Evolutionary conservation across 2,329 filamentous ascomycete genomes (phyloP).

Genomic region (Aspergillus intermedius): DNA sequence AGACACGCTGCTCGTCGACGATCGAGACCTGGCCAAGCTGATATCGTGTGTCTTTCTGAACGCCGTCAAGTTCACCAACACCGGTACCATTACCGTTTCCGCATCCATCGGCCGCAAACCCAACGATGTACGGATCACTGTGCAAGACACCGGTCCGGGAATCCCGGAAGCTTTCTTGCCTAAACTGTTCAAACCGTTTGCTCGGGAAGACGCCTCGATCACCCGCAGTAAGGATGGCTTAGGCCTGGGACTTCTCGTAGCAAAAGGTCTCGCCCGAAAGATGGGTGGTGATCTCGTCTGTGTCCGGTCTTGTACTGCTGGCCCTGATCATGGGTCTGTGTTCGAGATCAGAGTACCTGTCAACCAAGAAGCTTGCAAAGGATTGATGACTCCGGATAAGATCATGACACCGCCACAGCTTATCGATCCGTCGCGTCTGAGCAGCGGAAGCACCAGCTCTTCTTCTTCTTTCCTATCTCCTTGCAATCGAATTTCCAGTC

Average conservation of each 20-base stretch:
- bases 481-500: conserved; percentile 19
- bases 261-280: conserved; percentile 62
- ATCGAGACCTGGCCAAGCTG: conserved; percentile 57
- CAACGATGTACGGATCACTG: conserved; percentile 54
- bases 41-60: conserved; percentile 60
- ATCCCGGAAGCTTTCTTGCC: conserved; percentile 62
- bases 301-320: conserved; percentile 56
- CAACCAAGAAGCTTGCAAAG: conserved; percentile 42
- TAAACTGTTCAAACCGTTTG: conserved; percentile 63
- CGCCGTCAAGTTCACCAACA: conserved; percentile 65
- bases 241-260: conserved; percentile 64
- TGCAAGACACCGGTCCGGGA: conserved; percentile 61
- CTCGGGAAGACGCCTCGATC: conserved; percentile 61
- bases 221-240: conserved; percentile 63
- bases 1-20: conserved; percentile 48
- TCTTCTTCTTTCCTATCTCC: conserved; percentile 15
- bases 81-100: conserved; percentile 53
- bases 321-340: conserved; percentile 56
- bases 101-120: conserved; percentile 47
- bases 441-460: conserved; percentile 17
- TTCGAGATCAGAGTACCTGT: conserved; percentile 63
- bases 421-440: conserved; percentile 15
- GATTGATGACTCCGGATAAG: conserved; percentile 46
- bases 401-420: conserved; percentile 28
- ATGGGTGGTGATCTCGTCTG: conserved; percentile 63